phyloP scores from a whole-genome alignment of 2,329 filamentous ascomycete genomes.

The Hypoxylon sp. region DNA sequence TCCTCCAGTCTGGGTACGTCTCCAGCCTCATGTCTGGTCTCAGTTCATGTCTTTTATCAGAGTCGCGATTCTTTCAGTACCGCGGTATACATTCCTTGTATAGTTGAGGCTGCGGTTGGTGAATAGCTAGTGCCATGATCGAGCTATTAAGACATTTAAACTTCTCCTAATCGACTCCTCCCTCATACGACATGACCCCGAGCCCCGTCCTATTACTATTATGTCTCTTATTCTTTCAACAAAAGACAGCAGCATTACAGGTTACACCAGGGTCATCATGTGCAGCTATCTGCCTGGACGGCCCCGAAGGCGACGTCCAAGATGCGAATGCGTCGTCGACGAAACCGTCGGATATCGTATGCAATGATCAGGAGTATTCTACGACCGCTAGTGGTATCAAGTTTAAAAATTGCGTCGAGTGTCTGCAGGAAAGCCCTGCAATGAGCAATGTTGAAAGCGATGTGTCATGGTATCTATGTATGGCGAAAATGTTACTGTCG shows the following conservation, averaged over 20 bases:
- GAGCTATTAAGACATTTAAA: constrained; percentile 26
- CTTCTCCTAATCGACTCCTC: constrained; percentile 10
- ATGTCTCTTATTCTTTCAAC: constrained; percentile 37
- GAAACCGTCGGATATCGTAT: constrained; percentile 62
- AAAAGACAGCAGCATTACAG: constrained; percentile 54
- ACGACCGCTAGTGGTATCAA: constrained; percentile 57
- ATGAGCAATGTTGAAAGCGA: constrained; percentile 58
- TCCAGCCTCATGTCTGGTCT: constrained; percentile 13
- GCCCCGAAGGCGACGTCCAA: constrained; percentile 51
- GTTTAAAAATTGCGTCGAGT: constrained; percentile 62
- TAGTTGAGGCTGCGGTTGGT: constrained; percentile 13
- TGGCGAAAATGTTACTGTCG: constrained; percentile 36
- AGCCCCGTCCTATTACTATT: constrained; percentile 32
- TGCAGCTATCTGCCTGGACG: constrained; percentile 61
- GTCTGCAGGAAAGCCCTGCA: constrained; percentile 61
- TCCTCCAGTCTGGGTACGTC: constrained; percentile 16
- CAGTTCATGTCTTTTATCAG: constrained; percentile 9
- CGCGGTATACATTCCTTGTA: constrained; percentile 5
- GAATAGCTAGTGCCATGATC: constrained; percentile 29
- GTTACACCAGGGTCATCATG: constrained; percentile 67
- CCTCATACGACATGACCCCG: constrained; percentile 28
- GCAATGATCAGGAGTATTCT: constrained; percentile 58
- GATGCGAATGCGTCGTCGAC: constrained; percentile 58
- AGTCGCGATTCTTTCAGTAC: constrained; percentile 6
- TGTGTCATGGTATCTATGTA: constrained; percentile 63